Evolutionary conservation across 805 yeast species (phyloP), one percentile per base, ranked within the genome.

Genomic region (Dipodascopsis tothii): DNA sequence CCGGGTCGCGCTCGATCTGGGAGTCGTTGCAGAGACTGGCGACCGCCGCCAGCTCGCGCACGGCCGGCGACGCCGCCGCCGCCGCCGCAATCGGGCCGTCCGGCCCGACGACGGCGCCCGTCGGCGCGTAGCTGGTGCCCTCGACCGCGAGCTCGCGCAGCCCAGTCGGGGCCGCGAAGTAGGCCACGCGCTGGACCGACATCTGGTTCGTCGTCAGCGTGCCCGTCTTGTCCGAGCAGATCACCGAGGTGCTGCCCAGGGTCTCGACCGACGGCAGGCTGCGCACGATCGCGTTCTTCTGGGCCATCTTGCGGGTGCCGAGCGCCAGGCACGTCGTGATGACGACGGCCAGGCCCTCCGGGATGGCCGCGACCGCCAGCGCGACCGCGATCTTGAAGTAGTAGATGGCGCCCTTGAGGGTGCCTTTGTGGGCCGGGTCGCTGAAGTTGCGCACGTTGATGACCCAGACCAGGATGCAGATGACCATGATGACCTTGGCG

Each of bases 231-330:
- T 74, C 63, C 58, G 71, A 44, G 73, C 78, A 61, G 63, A 73
- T 46, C 66, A 80, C 77, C 52, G 72, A 70, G 17, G 75, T 73
- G 18, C 75, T 66, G n/a, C 81, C 82, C 44, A 77, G 62, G 11
- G 81, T 76, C 56, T 77, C 81, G 21, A 74, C 74, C 21, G 70
- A 68, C 14, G 72, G 58, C 40, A 73, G 59, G 2, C 72, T 60
- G 48, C 73, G 69, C 41, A 74, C 71, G 39, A 73, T 60, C 27
- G 75, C 67, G 39, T 70, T 67, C 46, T 63, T 58, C 43, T 64
- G 62, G 38, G 61, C 65, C 77, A 75, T 73, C 37, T 61, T 62
- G 33, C 58, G 56, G 17, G 79, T 77, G 21, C 75, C 69, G 33
- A 74, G 66, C 25, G 72, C 59, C 43, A 75, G 60, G 54, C 75